phyloP scores from a whole-genome alignment of 1,284 basidiomycete species.

The Cutaneotrichosporon daszewskae region DNA sequence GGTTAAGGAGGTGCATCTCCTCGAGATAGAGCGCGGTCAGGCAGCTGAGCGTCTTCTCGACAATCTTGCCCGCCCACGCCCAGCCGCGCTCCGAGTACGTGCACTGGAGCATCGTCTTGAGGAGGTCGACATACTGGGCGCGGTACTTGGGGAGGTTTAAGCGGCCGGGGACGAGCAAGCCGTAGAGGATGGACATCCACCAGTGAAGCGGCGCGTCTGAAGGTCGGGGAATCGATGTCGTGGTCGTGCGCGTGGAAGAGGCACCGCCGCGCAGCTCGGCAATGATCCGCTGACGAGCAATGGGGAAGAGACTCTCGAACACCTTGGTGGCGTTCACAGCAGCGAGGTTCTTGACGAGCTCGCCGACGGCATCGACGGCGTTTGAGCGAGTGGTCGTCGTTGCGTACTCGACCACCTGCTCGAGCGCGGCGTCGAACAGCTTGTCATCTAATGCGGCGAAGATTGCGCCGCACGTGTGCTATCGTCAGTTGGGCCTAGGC shows the following conservation, averaged over 20 bases:
- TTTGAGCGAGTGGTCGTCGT: slow-evolving; percentile 78
- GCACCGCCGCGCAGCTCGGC: slow-evolving; percentile 86
- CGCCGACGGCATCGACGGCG: slow-evolving; percentile 81
- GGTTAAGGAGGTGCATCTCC: slow-evolving; percentile 78
- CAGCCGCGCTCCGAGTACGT: slow-evolving; percentile 89
- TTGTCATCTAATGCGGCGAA: slow-evolving; percentile 82
- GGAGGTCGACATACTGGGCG: slow-evolving; percentile 53
- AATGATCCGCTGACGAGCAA: slow-evolving; percentile 73
- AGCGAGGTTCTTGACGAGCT: slow-evolving; percentile 80
- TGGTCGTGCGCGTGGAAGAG: slow-evolving; percentile 83
- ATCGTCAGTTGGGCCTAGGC: too few relatives aligned
- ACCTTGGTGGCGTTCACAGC: slow-evolving; percentile 71
- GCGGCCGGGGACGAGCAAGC: slow-evolving; percentile 35
- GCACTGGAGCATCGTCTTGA: slow-evolving; percentile 66
- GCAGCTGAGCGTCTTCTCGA: slow-evolving; percentile 72
- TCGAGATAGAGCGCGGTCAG: slow-evolving; percentile 72
- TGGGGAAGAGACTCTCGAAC: slow-evolving; percentile 72
- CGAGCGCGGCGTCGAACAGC: slow-evolving; percentile 79
- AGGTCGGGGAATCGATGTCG: slow-evolving; percentile 71
- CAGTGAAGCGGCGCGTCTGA: slow-evolving; percentile 92
- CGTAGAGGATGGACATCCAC: slow-evolving; percentile 51
- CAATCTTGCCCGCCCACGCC: slow-evolving; percentile 69
- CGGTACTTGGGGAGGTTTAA: slow-evolving; percentile 26
- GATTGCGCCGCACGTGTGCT: slow-evolving; percentile 55
- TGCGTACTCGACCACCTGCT: slow-evolving; percentile 75